Conservation (phyloP, 2,329 filamentous ascomycete genomes). For the Scedosporium dehoogii region DNA sequence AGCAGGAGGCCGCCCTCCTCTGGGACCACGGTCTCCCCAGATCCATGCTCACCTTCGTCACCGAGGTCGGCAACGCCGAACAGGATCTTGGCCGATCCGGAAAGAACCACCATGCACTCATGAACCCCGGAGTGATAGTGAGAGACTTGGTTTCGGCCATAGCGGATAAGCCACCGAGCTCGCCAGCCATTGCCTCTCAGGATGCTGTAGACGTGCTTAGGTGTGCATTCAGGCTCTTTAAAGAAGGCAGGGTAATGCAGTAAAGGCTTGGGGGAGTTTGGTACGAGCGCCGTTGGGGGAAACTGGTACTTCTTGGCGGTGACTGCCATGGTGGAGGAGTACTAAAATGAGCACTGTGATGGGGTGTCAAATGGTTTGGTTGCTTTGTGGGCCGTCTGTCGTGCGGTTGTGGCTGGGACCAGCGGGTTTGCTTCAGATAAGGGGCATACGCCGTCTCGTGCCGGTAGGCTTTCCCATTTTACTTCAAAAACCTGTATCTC, state of each 20-base stretch:
- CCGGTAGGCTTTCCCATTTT: too few species aligned
- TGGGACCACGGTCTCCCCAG: slow-evolving; percentile 23
- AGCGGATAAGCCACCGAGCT: slow-evolving; percentile 46
- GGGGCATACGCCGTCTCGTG: too few species aligned
- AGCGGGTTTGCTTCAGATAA: too few species aligned
- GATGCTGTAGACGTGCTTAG: slow-evolving; percentile 31
- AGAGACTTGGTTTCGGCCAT: slow-evolving; percentile 40
- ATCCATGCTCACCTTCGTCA: slow-evolving; percentile 24
- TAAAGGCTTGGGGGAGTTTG: slow-evolving; percentile 41
- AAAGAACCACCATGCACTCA: slow-evolving; percentile 48
- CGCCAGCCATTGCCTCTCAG: slow-evolving; percentile 41
- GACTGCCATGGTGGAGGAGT: not conserved
- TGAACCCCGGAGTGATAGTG: slow-evolving; percentile 49
- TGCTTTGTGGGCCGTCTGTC: too few species aligned
- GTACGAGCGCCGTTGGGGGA: slow-evolving; percentile 32
- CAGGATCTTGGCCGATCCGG: slow-evolving; percentile 40
- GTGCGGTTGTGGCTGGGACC: too few species aligned
- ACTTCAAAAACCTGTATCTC: too few species aligned
- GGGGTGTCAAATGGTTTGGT: too few species aligned
- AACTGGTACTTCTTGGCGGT: slow-evolving; percentile 28
- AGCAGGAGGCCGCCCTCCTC: slow-evolving; percentile 41
- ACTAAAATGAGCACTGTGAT: too few species aligned
- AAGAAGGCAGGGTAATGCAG: slow-evolving; percentile 40
- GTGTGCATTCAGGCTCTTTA: slow-evolving; percentile 16
- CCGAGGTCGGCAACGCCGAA: slow-evolving; percentile 43